Evolutionary conservation across 768 basidiomycete species (phyloP), one percentile per base, ranked within the genome.

Genomic region (Gloeophyllum trabeum): DNA sequence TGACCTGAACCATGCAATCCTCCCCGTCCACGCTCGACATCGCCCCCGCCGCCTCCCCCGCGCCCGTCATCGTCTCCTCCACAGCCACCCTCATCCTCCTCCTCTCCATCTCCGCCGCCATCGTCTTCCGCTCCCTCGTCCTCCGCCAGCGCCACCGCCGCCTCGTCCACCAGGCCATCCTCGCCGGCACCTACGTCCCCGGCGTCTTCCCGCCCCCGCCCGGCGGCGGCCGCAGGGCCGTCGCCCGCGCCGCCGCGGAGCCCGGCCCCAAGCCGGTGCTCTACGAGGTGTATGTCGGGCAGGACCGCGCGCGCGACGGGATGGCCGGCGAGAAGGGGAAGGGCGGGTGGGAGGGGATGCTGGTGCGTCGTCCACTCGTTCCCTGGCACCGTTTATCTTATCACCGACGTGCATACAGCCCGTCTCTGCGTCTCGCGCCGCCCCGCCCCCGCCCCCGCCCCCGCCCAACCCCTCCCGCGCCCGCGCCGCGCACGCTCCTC

Each of bases 61-160:
- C 28, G 28, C 28, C 16, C 28, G 28, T 32, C 28, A 16, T 32
- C 28, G 28, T 10, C 4, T 71, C 73, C 46, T 65, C 74, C 39
- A 14, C 43, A 65, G 80, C 81, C 2, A 82, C 81, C 2, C 71
- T 83, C 40, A 69, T 82, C 45, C 71, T 82, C 18, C 71, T 84
- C 16, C 69, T 83, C 19, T 64, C 67, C 30, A 73, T 84, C n/a
- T 80, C 79, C 6, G 71, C 71, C 2, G 77, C 77, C 10, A 80
- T 83, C 53, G 71, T 83, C 46, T 48, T 73, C 36, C 76, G 81
- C 25, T 81, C 78, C 18, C 67, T 81, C 44, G 46, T 81, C 30
- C 64, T 82, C n/a, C 69, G 81, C 2, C 60, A 78, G 12, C 70
- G 81, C 3, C 75, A 78, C 43, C 69, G 73, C 14, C 67, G 65